Evolutionary conservation across 169 alveolate species (phyloP).

Genomic region (Plasmodium sp.): DNA sequence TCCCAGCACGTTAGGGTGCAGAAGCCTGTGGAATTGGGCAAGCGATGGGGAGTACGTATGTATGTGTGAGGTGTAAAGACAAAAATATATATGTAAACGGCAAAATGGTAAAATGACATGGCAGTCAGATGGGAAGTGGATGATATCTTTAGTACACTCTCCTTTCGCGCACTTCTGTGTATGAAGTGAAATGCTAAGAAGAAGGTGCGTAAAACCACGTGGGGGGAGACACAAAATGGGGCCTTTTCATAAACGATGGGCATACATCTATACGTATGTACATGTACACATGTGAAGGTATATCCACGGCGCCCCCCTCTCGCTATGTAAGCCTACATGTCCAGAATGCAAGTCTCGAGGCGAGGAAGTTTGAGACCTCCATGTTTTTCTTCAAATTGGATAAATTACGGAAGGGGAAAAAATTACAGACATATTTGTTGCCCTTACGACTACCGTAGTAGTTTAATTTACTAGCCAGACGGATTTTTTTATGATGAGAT

Average conservation of each 20-base stretch:
- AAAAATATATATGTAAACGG: not conserved
- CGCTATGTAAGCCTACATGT: constrained; percentile 36
- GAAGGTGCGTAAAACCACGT: not conserved
- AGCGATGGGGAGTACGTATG: not conserved
- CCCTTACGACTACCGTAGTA: not conserved
- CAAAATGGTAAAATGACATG: not conserved
- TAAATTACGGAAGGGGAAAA: not conserved
- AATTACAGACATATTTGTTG: not conserved
- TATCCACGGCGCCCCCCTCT: not conserved
- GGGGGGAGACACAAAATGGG: not conserved
- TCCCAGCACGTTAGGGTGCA: constrained; percentile 44
- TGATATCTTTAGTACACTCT: not conserved
- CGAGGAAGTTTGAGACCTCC: constrained; percentile 41
- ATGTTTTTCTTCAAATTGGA: constrained; percentile 11
- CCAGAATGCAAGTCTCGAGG: constrained; percentile 55
- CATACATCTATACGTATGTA: not conserved
- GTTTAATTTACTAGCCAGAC: constrained; percentile 8
- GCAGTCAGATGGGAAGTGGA: not conserved
- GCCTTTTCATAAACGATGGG: not conserved
- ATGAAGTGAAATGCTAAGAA: not conserved
- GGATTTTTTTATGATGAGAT: constrained; percentile 1
- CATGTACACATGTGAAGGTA: not conserved
- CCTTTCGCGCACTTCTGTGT: not conserved
- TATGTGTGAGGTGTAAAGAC: not conserved
- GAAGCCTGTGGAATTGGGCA: constrained; percentile 15